Percentiles rank a stretch among this genome's conserved stretches.
Conservation (phyloP, 1,139 yeast species). For the Debaryomycetaceae sp. region DNA sequence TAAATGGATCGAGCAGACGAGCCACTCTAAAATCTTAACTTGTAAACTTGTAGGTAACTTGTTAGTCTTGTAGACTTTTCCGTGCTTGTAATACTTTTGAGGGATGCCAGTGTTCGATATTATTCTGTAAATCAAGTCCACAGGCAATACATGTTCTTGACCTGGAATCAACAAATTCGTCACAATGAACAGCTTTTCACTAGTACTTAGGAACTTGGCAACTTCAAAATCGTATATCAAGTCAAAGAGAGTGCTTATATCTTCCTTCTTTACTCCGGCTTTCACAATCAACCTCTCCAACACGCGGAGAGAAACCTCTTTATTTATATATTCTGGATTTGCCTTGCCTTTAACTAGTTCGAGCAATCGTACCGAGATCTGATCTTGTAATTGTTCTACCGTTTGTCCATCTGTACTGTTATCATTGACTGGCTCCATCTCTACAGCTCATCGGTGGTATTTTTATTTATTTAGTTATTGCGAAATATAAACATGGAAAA, state of each 20-base stretch:
- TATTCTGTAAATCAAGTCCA: constrained; percentile 16
- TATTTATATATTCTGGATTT: not conserved
- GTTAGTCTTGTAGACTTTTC: constrained; percentile 21
- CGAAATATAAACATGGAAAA: not conserved
- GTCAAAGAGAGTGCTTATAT: constrained; percentile 4
- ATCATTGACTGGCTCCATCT: not conserved
- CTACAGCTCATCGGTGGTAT: not conserved
- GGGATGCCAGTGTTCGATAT: constrained; percentile 29
- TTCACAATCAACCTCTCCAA: constrained; percentile 1
- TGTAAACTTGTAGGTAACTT: constrained; percentile 22
- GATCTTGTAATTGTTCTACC: not conserved
- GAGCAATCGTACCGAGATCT: not conserved
- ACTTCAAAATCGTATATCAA: constrained; percentile 1
- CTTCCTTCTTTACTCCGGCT: constrained; percentile 5
- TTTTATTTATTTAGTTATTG: not conserved
- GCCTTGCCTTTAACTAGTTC: not conserved
- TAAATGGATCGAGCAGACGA: constrained; percentile 23
- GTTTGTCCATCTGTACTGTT: not conserved
- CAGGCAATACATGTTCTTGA: constrained; percentile 8
- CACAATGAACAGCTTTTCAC: constrained; percentile 12
- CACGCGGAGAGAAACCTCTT: constrained; percentile 1
- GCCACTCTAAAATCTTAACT: constrained; percentile 28
- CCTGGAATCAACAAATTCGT: constrained; percentile 13
- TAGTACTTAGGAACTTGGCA: constrained; percentile 1
- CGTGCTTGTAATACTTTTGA: constrained; percentile 22